Evolutionary conservation across 179 eudicot species (phyloP).

Genomic region (Gypsophila paniculata): DNA sequence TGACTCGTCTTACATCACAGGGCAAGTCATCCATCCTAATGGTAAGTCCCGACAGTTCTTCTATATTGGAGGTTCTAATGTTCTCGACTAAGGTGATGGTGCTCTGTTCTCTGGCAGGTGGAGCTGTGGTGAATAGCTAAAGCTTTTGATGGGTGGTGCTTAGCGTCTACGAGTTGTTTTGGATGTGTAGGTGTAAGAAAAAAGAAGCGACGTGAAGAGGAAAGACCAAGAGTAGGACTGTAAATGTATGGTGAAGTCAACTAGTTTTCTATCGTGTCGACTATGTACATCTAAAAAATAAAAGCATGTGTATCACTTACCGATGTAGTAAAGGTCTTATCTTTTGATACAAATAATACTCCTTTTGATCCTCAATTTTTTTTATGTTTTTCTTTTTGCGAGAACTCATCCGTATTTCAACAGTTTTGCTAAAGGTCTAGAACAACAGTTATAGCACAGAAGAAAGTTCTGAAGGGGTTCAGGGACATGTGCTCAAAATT

Average conservation of each 20-base stretch:
- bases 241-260: background rate
- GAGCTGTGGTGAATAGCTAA: slow-evolving; percentile 44
- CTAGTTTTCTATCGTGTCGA: slow-evolving; percentile 9
- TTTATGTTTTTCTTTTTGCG: too few species aligned
- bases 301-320: slow-evolving; percentile 14
- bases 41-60: slow-evolving; percentile 32
- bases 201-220: background rate
- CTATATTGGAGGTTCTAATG: background rate
- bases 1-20: slow-evolving; percentile 78
- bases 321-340: background rate
- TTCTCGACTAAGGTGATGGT: background rate
- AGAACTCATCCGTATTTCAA: too few species aligned
- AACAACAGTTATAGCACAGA: background rate
- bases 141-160: background rate
- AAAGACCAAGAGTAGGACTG: background rate
- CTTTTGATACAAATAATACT: too few species aligned
- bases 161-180: too few species aligned
- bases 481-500: background rate
- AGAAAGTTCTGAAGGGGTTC: background rate
- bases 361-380: too few species aligned
- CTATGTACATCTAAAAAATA: slow-evolving; percentile 15
- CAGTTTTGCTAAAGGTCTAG: background rate
- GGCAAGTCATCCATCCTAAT: slow-evolving; percentile 85
- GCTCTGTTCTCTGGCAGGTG: slow-evolving; percentile 42
- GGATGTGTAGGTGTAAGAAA: background rate